phyloP scores from a whole-genome alignment of 2,329 filamentous ascomycete genomes.

The Botrytis squamosa region DNA sequence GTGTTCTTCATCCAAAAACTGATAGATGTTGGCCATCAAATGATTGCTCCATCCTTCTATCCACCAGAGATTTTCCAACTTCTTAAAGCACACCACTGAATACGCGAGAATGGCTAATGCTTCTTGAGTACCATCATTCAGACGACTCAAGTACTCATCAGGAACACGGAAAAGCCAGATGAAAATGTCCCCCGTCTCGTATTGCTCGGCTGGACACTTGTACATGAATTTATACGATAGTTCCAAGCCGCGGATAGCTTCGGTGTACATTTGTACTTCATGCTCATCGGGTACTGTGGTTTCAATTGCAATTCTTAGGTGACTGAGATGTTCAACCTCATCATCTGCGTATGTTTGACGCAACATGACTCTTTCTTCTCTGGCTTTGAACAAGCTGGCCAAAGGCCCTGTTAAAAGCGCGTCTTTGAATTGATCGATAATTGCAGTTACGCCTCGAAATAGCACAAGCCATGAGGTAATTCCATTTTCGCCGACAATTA shows the following conservation, averaged over 20 bases:
- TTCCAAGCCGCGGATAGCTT: constrained; percentile 39
- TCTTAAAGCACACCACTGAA: constrained; percentile 38
- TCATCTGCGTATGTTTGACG: constrained; percentile 7
- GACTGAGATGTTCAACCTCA: background rate
- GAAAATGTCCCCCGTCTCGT: constrained; percentile 42
- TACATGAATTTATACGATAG: constrained; percentile 35
- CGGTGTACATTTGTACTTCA: background rate
- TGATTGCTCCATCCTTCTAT: constrained; percentile 40
- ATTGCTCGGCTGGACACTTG: constrained; percentile 13
- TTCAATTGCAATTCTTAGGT: constrained; percentile 2
- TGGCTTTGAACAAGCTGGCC: background rate
- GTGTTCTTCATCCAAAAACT: constrained; percentile 40
- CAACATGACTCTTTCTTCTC: background rate
- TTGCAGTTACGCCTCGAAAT: constrained; percentile 23
- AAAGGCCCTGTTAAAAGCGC: background rate
- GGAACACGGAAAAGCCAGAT: constrained; percentile 42
- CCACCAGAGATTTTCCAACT: constrained; percentile 39
- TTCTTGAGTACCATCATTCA: constrained; percentile 38
- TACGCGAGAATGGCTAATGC: constrained; percentile 40
- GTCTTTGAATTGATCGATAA: constrained; percentile 6
- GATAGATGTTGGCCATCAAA: constrained; percentile 36
- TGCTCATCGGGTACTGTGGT: background rate
- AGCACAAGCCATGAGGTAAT: constrained; percentile 41
- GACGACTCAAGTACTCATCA: constrained; percentile 40
- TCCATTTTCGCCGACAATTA: constrained; percentile 36